phyloP scores from a whole-genome alignment of 169 alveolate species.

The Plasmodium gaboni region DNA sequence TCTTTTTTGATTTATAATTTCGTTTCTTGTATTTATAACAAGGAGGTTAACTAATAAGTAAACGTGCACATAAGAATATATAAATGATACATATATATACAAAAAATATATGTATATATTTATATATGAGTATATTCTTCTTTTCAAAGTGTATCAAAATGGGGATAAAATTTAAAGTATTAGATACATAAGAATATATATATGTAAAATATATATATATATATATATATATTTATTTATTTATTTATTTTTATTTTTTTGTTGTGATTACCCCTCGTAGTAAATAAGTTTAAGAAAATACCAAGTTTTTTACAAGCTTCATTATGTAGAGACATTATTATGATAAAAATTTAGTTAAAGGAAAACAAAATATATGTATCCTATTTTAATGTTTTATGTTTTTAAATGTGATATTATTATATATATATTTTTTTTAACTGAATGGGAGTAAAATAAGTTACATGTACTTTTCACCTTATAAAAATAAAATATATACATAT shows the following conservation, averaged over 20 bases:
- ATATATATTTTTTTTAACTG: no score
- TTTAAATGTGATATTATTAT: no score
- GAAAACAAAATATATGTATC: no score
- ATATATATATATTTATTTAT: background rate
- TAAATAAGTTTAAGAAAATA: slow-evolving; percentile 35
- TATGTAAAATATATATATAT: background rate
- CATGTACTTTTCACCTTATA: no score
- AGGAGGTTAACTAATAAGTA: slow-evolving; percentile 34
- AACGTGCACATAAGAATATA: background rate
- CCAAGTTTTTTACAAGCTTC: slow-evolving; percentile 13
- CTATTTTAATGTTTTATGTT: no score
- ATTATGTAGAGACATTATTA: slow-evolving; percentile 15
- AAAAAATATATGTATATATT: background rate
- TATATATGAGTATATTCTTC: background rate
- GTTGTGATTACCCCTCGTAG: slow-evolving; percentile 16
- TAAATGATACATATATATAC: background rate
- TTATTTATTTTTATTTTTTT: background rate
- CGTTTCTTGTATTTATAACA: slow-evolving; percentile 39
- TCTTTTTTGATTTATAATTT: slow-evolving; percentile 34
- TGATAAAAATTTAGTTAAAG: no score
- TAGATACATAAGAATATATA: no score
- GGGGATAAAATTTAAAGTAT: no score
- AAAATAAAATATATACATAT: no score
- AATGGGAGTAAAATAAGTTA: no score
- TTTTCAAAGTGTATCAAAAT: no score